A percentile compares a stretch with the other conserved stretches of the same genome.
phyloP scores from a whole-genome alignment of 805 yeast genomes.

The Cyberlindnera misumaiensis region DNA sequence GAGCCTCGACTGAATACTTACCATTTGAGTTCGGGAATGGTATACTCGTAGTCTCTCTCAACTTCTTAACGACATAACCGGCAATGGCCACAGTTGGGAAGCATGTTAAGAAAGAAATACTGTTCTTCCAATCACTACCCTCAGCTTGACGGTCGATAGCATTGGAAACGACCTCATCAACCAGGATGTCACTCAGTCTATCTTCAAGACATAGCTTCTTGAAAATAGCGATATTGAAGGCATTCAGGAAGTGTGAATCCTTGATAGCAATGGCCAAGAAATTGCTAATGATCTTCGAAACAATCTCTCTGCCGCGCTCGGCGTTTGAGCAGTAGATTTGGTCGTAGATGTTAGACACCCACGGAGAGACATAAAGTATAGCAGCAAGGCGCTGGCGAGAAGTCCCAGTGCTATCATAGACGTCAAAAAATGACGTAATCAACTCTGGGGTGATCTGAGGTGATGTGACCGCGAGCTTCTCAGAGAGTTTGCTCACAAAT shows the following conservation, averaged over 20 bases:
- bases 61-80: constrained; percentile 51
- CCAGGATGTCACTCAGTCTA: constrained; percentile 45
- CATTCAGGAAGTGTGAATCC: constrained; percentile 41
- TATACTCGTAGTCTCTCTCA: constrained; percentile 47
- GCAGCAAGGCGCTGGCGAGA: constrained; percentile 24
- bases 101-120: constrained; percentile 53
- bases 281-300: constrained; percentile 54
- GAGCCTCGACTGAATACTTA: constrained; percentile 41
- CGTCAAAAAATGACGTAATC: constrained; percentile 40
- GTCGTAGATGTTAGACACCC: constrained; percentile 63
- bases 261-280: constrained; percentile 52
- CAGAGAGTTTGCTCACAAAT: constrained; percentile 51
- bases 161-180: constrained; percentile 69
- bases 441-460: constrained; percentile 60
- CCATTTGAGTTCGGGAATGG: constrained; percentile 36
- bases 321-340: constrained; percentile 49
- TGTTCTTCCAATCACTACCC: constrained; percentile 58
- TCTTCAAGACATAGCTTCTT: constrained; percentile 55
- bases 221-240: constrained; percentile 62
- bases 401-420: constrained; percentile 37
- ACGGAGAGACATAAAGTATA: constrained; percentile 52
- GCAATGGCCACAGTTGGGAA: constrained; percentile 70
- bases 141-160: constrained; percentile 76
- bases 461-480: constrained; percentile 44
- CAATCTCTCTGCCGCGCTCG: constrained; percentile 51